Evolutionary conservation across 2,329 filamentous ascomycete genomes (phyloP), one percentile per base, ranked within the genome.

Genomic region (Cladophialophora immunda): DNA sequence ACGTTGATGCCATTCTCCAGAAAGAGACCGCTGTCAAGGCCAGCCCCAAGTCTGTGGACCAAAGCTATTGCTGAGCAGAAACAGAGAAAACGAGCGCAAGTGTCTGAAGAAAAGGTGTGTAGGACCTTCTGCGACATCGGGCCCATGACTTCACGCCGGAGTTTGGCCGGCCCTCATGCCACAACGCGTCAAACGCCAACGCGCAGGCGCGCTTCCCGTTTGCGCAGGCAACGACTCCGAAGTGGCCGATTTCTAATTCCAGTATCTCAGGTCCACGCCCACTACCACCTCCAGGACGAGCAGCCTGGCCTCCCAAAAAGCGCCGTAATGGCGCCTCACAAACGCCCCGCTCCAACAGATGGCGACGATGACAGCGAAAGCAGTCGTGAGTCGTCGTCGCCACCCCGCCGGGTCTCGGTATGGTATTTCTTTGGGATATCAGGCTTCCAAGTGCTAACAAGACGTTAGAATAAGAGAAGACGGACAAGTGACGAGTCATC

Each of bases 401-500:
- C 68, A 8, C 53, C 59, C 25, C 63, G 55, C n/a, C 57, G 61
- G 17, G 55, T 65, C 54, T 60, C 59, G 1, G 68, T 70, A 64
- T 36, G 57, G 19, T 50, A n/a, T 29, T 29, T 13, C 58, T 27
- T 2, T 7, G 19, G 58, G n/a, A 45, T 15, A 34, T 36, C 8
- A 25, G 13, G 47, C 30, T 38, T 15, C 8, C 34, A n/a, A 19
- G 6, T 22, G 32, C 60, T 70, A n/a, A 70, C 60, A 29, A 47
- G 25, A 7, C 6, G 17, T 4, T 41, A 70, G 68, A 64, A 64
- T n/a, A 73, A 73, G 52, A 56, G 71, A 32, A 62, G 70, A 58
- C 61, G 71, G 25, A 71, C 67, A n/a, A 73, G 67, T 41, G 67
- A 69, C 45, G 62, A 67, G 27, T 71, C 68, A 5, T 68, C 69